Conservation (phyloP, 2,329 filamentous ascomycete genomes). For the Coniochaeta sp. region DNA sequence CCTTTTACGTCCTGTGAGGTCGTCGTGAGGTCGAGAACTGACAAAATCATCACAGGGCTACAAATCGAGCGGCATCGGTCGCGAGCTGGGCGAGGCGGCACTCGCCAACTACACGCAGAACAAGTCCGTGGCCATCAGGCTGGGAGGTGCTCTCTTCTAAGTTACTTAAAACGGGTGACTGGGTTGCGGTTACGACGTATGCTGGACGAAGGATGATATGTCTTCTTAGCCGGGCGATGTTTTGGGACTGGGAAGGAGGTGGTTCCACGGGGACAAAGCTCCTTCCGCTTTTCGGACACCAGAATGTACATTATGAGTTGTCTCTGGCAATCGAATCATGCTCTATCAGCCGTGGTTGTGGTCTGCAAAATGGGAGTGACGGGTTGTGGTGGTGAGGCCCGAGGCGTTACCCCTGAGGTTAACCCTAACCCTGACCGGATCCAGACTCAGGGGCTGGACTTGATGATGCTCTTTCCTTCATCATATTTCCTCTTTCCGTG, state of each 20-base stretch:
- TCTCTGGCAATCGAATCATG: no score
- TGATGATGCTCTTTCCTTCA: no score
- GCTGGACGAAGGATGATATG: neutral
- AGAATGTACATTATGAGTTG: conserved; percentile 1
- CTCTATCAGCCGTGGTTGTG: no score
- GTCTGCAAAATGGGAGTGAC: no score
- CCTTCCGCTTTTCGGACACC: neutral
- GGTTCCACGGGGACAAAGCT: neutral
- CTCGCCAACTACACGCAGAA: conserved; percentile 61
- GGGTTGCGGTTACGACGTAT: conserved; percentile 3
- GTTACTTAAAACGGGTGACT: neutral
- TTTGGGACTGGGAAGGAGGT: neutral
- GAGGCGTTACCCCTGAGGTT: no score
- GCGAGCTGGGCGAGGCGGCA: conserved; percentile 65
- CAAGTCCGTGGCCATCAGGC: conserved; percentile 57
- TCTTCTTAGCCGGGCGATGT: neutral
- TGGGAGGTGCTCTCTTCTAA: conserved; percentile 36
- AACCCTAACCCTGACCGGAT: no score
- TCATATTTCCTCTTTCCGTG: no score
- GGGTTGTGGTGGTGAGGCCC: no score
- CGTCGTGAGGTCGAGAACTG: conserved; percentile 42
- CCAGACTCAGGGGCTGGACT: no score
- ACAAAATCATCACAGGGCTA: conserved; percentile 39
- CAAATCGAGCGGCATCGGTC: conserved; percentile 73
- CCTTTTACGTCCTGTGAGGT: conserved; percentile 16